Evolutionary conservation across 1,284 basidiomycete species (phyloP), one percentile per base, ranked within the genome.

Genomic region (Trichosporon ovoides): DNA sequence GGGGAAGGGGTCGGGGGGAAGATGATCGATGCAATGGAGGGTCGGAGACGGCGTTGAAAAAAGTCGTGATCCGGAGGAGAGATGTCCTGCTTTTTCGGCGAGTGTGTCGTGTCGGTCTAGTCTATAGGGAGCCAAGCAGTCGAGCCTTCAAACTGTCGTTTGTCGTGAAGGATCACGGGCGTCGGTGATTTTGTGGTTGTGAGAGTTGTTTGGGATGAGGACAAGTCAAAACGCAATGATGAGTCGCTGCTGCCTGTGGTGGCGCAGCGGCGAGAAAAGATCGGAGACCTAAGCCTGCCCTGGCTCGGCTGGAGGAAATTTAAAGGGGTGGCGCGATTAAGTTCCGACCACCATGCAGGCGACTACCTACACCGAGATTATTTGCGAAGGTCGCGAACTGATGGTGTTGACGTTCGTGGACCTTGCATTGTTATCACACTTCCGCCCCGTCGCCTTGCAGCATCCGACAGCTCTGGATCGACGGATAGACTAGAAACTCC

Each of bases 221-320:
- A 18, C 28, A 33, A 24, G 43, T 20, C 36, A 46, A 52, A 52
- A 52, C 31, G 38, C 43, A 28, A 48, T 48, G 40, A 43, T 43
- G 43, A 48, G 43, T 48, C 43, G 43, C 43, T n/a, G n/a, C n/a
- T n/a, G n/a, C n/a, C n/a, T n/a, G n/a, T n/a, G 28, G 28, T 31
- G 35, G 36, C 6, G 37, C 36, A 36, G 48, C 55, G 55, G 55
- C 55, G 48, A 56, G 50, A 56, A 56, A 56, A 49, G 38, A 22
- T 37, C 36, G 22, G 35, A 37, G 5, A 3, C 22, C 24, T 16
- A 48, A 22, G 14, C 7, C 6, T 12, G 3, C 19, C 38, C 38
- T 43, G 38, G 18, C 38, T 40, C 6, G 38, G 10, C 19, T 4
- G n/a, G 18, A 22, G 24, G 13, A 48, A 48, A 48, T 48, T 48